Conservation (phyloP, 2,329 filamentous ascomycete species). For the Dothistroma septosporum region DNA sequence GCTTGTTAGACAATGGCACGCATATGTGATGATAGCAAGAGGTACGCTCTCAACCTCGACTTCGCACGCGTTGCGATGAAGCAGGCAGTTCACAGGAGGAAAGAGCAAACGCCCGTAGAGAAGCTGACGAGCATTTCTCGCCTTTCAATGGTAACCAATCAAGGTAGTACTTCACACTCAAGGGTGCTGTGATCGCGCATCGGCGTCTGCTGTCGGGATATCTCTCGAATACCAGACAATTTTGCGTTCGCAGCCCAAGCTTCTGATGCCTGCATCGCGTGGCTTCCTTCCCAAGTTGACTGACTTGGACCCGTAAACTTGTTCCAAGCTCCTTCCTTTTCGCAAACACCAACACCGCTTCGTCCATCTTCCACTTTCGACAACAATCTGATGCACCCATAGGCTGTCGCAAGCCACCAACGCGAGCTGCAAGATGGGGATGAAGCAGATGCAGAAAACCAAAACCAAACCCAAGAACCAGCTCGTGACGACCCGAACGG, state of each 20-base stretch:
- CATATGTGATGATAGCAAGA: too few relatives aligned
- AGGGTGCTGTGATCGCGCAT: not conserved
- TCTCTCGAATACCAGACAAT: not conserved
- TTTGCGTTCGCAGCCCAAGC: not conserved
- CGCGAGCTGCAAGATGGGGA: slow-evolving; percentile 19
- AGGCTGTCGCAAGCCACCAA: too few relatives aligned
- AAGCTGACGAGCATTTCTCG: not conserved
- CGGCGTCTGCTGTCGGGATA: not conserved
- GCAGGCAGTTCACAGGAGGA: not conserved
- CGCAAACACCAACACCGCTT: too few relatives aligned
- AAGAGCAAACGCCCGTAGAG: not conserved
- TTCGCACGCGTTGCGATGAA: too few relatives aligned
- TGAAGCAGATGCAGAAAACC: slow-evolving; percentile 21
- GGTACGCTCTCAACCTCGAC: too few relatives aligned
- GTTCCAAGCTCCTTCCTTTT: too few relatives aligned
- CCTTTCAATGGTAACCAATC: not conserved
- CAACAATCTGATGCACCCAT: not conserved
- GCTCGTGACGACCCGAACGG: slow-evolving; percentile 26
- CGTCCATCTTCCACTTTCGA: not conserved
- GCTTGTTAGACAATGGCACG: too few relatives aligned
- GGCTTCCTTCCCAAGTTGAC: not conserved
- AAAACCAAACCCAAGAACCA: slow-evolving; percentile 12
- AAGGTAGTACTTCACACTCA: not conserved
- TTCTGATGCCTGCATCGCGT: slow-evolving; percentile 2
- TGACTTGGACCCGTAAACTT: not conserved